Conservation (phyloP, 1,139 yeast species). For the Ashbya aceris region DNA sequence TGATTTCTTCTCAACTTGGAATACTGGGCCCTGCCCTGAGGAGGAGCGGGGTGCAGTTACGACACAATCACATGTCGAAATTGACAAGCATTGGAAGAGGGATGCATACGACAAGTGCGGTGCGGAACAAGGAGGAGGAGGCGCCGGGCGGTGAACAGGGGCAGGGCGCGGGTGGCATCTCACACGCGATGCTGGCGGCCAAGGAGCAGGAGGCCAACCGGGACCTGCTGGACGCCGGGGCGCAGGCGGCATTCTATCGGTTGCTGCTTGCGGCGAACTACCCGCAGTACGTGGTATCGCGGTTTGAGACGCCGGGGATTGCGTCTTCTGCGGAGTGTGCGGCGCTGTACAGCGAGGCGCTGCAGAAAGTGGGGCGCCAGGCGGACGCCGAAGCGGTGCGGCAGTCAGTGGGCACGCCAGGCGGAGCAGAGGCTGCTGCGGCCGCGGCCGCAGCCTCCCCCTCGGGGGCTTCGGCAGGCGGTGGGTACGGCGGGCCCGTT, state of each 20-base stretch:
- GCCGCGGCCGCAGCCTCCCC: constrained; percentile 15
- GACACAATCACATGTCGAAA: too few relatives aligned
- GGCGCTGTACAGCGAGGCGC: constrained; percentile 66
- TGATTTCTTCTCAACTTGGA: too few relatives aligned
- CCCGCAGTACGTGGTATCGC: constrained; percentile 85
- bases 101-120: too few relatives aligned
- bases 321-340: constrained; percentile 75
- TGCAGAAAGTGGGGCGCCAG: constrained; percentile 64
- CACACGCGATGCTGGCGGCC: constrained; percentile 41
- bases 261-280: constrained; percentile 65
- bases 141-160: too few relatives aligned
- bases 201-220: constrained; percentile 80
- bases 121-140: too few relatives aligned
- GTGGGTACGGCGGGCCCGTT: constrained; percentile 7
- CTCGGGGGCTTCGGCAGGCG: constrained; percentile 3
- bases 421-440: constrained; percentile 28
- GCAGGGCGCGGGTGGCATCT: too few relatives aligned
- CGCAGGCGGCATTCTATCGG: constrained; percentile 77
- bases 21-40: too few relatives aligned
- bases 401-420: constrained; percentile 27
- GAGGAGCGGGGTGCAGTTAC: too few relatives aligned
- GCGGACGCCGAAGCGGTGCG: constrained; percentile 57
- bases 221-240: constrained; percentile 53
- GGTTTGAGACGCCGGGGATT: constrained; percentile 88
- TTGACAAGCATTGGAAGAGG: too few relatives aligned